Base-by-base conservation (phyloP, 2,329 filamentous ascomycete genomes). In the Exophiala aquamarina region DNA sequence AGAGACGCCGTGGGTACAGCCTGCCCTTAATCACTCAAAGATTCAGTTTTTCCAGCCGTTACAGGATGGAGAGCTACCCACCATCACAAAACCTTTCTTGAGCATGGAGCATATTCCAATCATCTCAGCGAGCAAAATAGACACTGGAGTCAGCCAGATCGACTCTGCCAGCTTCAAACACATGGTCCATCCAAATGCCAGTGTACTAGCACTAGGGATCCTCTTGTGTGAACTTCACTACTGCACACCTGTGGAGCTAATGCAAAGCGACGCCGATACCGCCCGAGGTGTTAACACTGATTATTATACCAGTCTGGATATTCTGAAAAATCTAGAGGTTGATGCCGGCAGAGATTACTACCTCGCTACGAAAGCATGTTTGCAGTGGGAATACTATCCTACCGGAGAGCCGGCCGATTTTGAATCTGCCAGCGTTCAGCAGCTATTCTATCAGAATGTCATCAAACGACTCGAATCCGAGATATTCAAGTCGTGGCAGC, bases 141-240 rank as follows among this genome's bases (percentile, higher is more conserved):
- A 52, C 41, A 54, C 44, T 18, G 44, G 40, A 50, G 38, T 44
- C 43, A 47, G 5, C n/a, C n/a, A n/a, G n/a, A n/a, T n/a, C n/a
- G n/a, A n/a, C 38, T 53, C 50, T 43, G 49, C 37, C 35, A 41
- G 15, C 50, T 56, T 46, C 13, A 59, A 59, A 52, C 58, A 60
- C 40, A 56, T 58, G 42, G 57, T 60, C 33, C 57, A 60, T 58
- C 58, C 57, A 59, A 41, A 41, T 17, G 38, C 38, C 20, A 41
- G 58, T 58, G 57, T 61, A 45, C 45, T 59, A 47, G 57, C 38
- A 32, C 56, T 61, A 49, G 58, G 58, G 21, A 60, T 61, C 46
- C 58, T 61, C 39, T 56, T 61, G 56, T 61, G 58, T 44, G 58
- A 61, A 54, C 56, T 61, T 57, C 58, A 61, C 44, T 60, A 56